Evolutionary conservation across 306 rosid genomes (phyloP).

Genomic region (Casuarina equisetifolia): DNA sequence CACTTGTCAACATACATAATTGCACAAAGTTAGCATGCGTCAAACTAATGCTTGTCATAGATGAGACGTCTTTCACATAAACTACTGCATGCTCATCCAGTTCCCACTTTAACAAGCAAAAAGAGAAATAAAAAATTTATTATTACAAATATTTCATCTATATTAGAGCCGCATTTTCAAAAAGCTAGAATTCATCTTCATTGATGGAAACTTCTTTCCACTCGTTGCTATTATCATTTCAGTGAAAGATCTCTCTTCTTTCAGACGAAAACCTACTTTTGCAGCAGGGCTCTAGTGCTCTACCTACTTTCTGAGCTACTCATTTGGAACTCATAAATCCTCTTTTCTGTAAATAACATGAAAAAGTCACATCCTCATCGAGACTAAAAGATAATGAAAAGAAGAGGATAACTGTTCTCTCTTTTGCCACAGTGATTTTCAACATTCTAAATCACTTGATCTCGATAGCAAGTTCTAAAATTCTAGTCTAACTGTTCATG

Average conservation of each 20-base stretch:
- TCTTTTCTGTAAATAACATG: neutral
- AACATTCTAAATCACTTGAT: neutral
- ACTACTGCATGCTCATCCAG: conserved; percentile 11
- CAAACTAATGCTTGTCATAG: conserved; percentile 16
- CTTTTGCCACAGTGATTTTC: neutral
- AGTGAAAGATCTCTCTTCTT: neutral
- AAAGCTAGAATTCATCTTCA: neutral
- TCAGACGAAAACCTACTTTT: neutral
- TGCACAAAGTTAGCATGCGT: neutral
- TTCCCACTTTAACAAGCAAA: neutral
- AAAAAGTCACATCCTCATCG: neutral
- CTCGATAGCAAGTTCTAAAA: neutral
- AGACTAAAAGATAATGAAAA: neutral
- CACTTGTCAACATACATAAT: conserved; percentile 17
- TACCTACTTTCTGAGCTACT: neutral
- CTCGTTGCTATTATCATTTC: neutral
- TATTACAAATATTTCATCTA: neutral
- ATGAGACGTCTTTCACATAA: neutral
- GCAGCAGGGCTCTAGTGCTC: neutral
- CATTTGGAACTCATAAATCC: neutral
- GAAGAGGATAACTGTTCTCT: neutral
- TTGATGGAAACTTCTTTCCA: neutral
- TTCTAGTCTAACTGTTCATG: neutral
- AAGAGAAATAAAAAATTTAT: neutral
- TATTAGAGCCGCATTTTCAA: neutral